A percentile compares a stretch with the other conserved stretches of the same genome.
phyloP scores from a whole-genome alignment of 345 rosid genomes.

The Brassica cretica region DNA sequence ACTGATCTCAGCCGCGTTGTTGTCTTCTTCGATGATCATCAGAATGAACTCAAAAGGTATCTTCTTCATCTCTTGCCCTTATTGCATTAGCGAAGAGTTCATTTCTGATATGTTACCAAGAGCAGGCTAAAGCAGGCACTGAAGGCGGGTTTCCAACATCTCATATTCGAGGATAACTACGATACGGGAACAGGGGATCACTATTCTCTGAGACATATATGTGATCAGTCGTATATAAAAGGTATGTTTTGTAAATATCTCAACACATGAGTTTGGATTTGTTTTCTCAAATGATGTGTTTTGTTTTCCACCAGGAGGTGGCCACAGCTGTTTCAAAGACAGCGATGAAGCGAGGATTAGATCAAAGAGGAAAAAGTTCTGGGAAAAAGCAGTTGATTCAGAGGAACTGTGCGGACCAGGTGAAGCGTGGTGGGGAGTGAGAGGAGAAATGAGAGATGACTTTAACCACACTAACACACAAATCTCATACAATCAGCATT shows the following conservation, averaged over 20 bases:
- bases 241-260: conserved; percentile 43
- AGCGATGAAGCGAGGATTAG: conserved; percentile 91
- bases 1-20: conserved; percentile 65
- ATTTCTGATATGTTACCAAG: conserved; percentile 24
- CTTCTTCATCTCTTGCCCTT: not conserved
- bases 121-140: conserved; percentile 80
- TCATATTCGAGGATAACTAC: conserved; percentile 95
- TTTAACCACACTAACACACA: conserved; percentile 76
- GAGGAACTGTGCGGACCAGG: conserved; percentile 79
- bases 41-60: conserved; percentile 92
- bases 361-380: conserved; percentile 77
- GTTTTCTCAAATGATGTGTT: conserved; percentile 18
- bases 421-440: conserved; percentile 98
- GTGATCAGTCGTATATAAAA: conserved; percentile 86
- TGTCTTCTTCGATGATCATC: conserved; percentile 95
- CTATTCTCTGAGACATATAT: conserved; percentile 95
- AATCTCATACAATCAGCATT: conserved; percentile 71
- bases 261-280: not conserved
- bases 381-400: conserved; percentile 89
- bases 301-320: conserved; percentile 69
- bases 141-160: conserved; percentile 82
- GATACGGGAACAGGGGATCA: conserved; percentile 99
- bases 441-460: conserved; percentile 86
- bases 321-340: conserved; percentile 91
- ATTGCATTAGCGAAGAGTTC: not conserved